Base-by-base conservation (phyloP, 2,329 filamentous ascomycete species). In the Grosmannia serpens region DNA sequence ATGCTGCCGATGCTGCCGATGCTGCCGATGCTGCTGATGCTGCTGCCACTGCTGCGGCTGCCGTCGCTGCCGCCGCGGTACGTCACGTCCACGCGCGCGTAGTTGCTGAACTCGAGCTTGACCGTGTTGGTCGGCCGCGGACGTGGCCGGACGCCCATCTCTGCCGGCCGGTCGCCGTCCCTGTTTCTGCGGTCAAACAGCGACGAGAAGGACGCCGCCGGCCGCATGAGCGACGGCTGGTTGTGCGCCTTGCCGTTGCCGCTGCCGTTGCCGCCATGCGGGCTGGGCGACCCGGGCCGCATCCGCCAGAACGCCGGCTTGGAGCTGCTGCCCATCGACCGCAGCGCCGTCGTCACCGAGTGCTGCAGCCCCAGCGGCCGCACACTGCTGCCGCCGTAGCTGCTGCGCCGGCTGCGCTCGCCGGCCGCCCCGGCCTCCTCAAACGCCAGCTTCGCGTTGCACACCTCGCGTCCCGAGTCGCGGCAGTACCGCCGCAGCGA, bases 81-180 rank as follows among this genome's bases (percentile, higher is more conserved):
- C 9, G 26, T 27, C 27, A 99, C 75, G 63, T 96, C 88, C 47
- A 97, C 84, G 65, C 94, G 90, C 2, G 92, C 92, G 70, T 99
- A 99, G 74, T 97, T 99, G 64, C 90, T 95, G 70, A 96, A 99
- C 70, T 97, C 92, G 38, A 99, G 81, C 72, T 91, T 89, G 70
- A 92, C 88, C 41, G 81, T 86, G 70, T 95, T 90, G 59, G 86
- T 88, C 22, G 88, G 60, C 51, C 77, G 65, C 47, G 73, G 70
- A 57, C 69, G 74, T 27, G 70, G 66, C 59, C 68, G 69, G 2
- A 17, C 60, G 62, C 65, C 50, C 58, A 41, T 54, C 61, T 62
- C 56, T 10, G 47, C 26, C 4, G 31, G 8, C n/a, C 31, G 31
- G 4, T 9, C 8, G 35, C 35, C n/a, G 17, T 53, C 55, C 26